Conservation (phyloP, 129 eudicot species). For the Smallanthus sonchifolius region DNA sequence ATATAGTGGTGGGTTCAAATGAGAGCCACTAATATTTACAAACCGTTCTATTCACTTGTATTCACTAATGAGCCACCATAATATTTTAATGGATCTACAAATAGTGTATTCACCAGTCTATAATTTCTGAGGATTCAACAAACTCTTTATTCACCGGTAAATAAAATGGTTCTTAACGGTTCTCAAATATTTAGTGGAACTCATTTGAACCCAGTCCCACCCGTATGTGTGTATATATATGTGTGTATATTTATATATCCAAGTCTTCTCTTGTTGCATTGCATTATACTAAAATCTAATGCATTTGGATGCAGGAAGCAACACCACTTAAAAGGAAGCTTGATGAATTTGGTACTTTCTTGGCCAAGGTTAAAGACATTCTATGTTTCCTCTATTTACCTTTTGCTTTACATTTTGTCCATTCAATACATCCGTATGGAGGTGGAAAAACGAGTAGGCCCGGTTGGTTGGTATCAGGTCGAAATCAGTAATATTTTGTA, state of each 20-base stretch:
- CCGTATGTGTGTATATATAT: not conserved
- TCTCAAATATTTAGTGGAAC: not conserved
- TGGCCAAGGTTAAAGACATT: slow-evolving; percentile 73
- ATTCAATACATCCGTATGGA: not conserved
- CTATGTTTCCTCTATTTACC: slow-evolving; percentile 3
- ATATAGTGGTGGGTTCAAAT: not conserved
- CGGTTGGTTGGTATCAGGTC: not conserved
- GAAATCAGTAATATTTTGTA: not conserved
- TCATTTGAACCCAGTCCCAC: not conserved
- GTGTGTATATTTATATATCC: not conserved
- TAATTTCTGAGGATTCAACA: not conserved
- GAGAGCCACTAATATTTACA: not conserved
- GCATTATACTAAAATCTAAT: not conserved
- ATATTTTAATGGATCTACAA: not conserved
- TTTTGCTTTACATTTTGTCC: slow-evolving; percentile 2
- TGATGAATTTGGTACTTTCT: slow-evolving; percentile 94
- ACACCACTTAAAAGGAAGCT: slow-evolving; percentile 91
- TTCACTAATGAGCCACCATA: not conserved
- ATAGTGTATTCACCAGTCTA: not conserved
- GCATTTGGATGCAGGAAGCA: slow-evolving; percentile 56
- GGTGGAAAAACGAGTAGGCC: slow-evolving; percentile 8
- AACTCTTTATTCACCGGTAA: not conserved
- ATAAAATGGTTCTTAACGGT: not conserved
- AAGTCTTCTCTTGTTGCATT: not conserved
- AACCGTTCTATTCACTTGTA: not conserved